A percentile compares a stretch with the other conserved stretches of the same genome.
These are phyloP conservation scores for Fusarium kyushuense DNA, from an alignment of 2,329 filamentous ascomycete genomes.

Conservation along the genomic window DNA sequence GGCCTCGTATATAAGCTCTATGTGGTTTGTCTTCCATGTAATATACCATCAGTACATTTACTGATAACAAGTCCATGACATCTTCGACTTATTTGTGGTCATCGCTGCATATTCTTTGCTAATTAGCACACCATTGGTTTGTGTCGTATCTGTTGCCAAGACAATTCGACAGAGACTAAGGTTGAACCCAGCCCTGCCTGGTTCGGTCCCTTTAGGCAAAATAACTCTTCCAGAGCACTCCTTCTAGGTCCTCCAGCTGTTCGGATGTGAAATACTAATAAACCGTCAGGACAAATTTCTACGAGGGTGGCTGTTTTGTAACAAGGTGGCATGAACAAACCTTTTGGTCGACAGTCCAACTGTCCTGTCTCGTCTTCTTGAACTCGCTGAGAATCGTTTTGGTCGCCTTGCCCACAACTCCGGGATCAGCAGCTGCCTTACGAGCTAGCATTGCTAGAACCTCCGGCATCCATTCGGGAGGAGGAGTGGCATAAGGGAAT, in stretches of 20 bases:
- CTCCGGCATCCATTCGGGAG: slow-evolving; percentile 93
- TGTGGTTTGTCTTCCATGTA: slow-evolving; percentile 22
- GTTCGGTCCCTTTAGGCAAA: slow-evolving; percentile 75
- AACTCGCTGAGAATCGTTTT: slow-evolving; percentile 96
- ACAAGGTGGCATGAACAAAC: slow-evolving; percentile 63
- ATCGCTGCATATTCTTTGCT: not conserved
- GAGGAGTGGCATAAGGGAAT: slow-evolving; percentile 95
- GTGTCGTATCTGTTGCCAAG: not conserved
- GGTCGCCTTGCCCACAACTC: slow-evolving; percentile 94
- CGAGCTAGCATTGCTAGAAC: slow-evolving; percentile 87
- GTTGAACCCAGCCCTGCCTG: slow-evolving; percentile 24
- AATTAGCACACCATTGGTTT: not conserved
- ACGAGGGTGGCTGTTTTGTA: not conserved
- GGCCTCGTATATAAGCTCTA: slow-evolving; percentile 44
- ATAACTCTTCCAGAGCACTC: slow-evolving; percentile 99
- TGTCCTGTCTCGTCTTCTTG: slow-evolving; percentile 99
- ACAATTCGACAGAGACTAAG: slow-evolving; percentile 2
- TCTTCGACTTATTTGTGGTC: not conserved
- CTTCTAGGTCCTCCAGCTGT: slow-evolving; percentile 93
- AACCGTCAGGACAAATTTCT: slow-evolving; percentile 47
- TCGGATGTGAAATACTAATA: slow-evolving; percentile 84
- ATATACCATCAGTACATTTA: slow-evolving; percentile 27
- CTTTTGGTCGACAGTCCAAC: slow-evolving; percentile 98
- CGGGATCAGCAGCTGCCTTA: slow-evolving; percentile 87
- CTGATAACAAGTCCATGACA: slow-evolving; percentile 7